A percentile compares a stretch with the other conserved stretches of the same genome.
Evolutionary conservation across 306 rosid species (phyloP).

Genomic region (Dryas octopetala): DNA sequence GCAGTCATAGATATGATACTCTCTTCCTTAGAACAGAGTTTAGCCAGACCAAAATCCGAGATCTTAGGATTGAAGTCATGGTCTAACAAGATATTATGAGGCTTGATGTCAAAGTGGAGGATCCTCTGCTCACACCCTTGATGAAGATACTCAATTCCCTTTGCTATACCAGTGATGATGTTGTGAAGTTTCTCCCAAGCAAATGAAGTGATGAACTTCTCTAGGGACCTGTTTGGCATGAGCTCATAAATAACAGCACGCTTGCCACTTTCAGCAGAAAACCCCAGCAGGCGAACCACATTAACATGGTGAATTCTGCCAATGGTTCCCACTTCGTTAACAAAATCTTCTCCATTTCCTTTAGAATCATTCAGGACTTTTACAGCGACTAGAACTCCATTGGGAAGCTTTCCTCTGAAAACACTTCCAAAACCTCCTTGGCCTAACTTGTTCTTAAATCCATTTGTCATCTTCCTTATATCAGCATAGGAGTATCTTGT

Average conservation of each 20-base stretch:
- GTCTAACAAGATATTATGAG: constrained; percentile 40
- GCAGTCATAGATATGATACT: constrained; percentile 39
- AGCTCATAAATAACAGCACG: constrained; percentile 43
- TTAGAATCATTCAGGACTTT: constrained; percentile 11
- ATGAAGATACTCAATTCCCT: constrained; percentile 49
- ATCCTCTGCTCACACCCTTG: constrained; percentile 39
- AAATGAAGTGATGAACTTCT: constrained; percentile 31
- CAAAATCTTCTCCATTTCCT: constrained; percentile 16
- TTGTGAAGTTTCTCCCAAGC: constrained; percentile 34
- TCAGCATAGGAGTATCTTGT: constrained; percentile 38
- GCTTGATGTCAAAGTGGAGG: constrained; percentile 49
- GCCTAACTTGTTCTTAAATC: constrained; percentile 34
- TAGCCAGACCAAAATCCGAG: constrained; percentile 41
- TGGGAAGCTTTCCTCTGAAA: constrained; percentile 31
- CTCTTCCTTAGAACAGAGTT: constrained; percentile 40
- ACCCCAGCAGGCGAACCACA: constrained; percentile 46
- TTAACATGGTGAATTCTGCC: constrained; percentile 47
- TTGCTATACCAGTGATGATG: constrained; percentile 38
- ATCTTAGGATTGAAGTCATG: constrained; percentile 33
- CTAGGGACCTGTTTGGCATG: constrained; percentile 37
- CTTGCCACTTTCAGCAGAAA: constrained; percentile 38
- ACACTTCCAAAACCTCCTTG: constrained; percentile 43
- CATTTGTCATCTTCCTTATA: constrained; percentile 39
- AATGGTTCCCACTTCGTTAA: constrained; percentile 40
- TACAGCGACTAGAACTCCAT: constrained; percentile 1